Evolutionary conservation across 176 grass and related monocot genomes (phyloP).

Genomic region (Oryza nivara): DNA sequence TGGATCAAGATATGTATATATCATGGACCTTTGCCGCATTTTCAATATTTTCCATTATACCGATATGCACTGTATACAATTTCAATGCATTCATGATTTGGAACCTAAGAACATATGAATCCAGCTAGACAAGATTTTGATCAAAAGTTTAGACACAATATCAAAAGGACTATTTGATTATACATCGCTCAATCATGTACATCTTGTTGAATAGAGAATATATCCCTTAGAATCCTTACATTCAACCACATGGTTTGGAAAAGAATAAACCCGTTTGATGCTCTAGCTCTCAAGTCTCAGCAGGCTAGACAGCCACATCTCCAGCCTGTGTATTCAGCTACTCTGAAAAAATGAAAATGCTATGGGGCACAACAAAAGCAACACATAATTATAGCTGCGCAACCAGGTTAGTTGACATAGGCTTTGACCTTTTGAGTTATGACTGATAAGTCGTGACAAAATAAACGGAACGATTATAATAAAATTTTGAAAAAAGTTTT

Average conservation of each 20-base stretch:
- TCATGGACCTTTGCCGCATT: no score
- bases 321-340: not conserved
- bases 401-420: not conserved
- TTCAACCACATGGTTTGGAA: slow-evolving; percentile 25
- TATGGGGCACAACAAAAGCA: not conserved
- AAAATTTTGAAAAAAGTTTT: no score
- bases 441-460: no score
- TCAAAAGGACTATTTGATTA: not conserved
- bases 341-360: not conserved
- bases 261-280: slow-evolving; percentile 34
- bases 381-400: not conserved
- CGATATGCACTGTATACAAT: not conserved
- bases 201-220: not conserved
- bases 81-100: not conserved
- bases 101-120: not conserved
- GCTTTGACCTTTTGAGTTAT: no score
- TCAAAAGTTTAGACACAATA: not conserved
- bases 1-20: no score
- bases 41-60: not conserved
- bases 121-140: not conserved
- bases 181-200: not conserved
- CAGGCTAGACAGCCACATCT: not conserved
- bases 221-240: not conserved
- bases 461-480: no score
- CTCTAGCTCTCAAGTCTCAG: not conserved